Percentiles rank a stretch among this genome's conserved stretches.
phyloP scores from a whole-genome alignment of 768 basidiomycete species.

The Phlegmacium glaucopus region DNA sequence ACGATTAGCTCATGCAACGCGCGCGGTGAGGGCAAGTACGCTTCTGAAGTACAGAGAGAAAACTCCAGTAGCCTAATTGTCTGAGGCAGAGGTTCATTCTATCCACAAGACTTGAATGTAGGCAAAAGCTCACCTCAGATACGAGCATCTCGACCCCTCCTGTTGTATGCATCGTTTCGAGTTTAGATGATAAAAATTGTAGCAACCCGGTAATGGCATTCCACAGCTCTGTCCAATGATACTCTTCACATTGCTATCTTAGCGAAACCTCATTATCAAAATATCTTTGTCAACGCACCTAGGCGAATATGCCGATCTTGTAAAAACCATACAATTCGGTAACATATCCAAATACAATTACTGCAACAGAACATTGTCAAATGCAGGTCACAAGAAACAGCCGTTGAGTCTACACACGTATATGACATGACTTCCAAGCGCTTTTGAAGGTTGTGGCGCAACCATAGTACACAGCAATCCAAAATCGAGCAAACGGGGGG shows the following conservation, averaged over 20 bases:
- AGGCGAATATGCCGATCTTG: conserved; percentile 50
- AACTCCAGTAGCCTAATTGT: conserved; percentile 52
- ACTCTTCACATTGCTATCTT: conserved; percentile 37
- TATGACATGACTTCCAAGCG: conserved; percentile 56
- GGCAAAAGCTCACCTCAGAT: conserved; percentile 42
- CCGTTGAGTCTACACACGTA: conserved; percentile 35
- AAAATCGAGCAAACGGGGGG: conserved; percentile 55
- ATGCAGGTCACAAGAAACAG: not conserved
- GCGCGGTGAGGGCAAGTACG: conserved; percentile 48
- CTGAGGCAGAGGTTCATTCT: conserved; percentile 23
- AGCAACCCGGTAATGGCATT: conserved; percentile 50
- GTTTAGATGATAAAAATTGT: conserved; percentile 51
- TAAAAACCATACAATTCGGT: conserved; percentile 55
- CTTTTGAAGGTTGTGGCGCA: conserved; percentile 68
- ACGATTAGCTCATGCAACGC: conserved; percentile 63
- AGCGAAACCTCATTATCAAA: too few species aligned
- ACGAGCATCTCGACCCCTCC: conserved; percentile 51
- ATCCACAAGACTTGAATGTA: not conserved
- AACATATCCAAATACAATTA: conserved; percentile 51
- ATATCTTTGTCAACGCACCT: conserved; percentile 32
- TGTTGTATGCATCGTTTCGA: conserved; percentile 49
- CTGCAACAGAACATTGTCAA: conserved; percentile 26
- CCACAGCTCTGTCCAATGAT: conserved; percentile 69
- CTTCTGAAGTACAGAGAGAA: conserved; percentile 48
- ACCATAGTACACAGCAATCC: conserved; percentile 69